Conservation (phyloP, 305 asterid species). For the Fraxinus sp. region DNA sequence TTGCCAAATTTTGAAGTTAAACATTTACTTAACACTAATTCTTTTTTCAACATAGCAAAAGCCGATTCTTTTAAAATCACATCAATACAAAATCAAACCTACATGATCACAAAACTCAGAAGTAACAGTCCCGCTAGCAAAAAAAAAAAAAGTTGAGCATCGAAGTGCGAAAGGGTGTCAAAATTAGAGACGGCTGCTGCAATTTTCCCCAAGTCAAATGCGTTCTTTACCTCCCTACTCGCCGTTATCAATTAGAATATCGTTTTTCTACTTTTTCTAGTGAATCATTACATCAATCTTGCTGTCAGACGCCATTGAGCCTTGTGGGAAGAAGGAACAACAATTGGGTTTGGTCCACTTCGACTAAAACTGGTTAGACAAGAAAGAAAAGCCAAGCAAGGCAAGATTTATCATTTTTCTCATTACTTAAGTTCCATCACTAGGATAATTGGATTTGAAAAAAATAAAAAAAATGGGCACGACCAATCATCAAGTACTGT, state of each 20-base stretch:
- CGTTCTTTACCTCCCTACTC: neutral
- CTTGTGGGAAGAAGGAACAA: neutral
- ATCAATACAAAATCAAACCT: neutral
- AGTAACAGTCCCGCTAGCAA: neutral
- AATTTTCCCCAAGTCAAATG: neutral
- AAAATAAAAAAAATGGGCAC: slow-evolving; percentile 3
- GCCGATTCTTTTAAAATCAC: neutral
- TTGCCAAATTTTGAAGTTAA: neutral
- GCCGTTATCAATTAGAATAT: neutral
- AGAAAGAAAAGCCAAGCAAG: slow-evolving; percentile 19
- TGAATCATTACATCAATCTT: neutral
- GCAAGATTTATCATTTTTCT: neutral
- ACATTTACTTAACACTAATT: neutral
- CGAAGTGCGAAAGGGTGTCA: neutral
- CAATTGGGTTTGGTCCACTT: slow-evolving; percentile 26
- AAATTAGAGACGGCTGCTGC: neutral
- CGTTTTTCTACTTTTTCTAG: neutral
- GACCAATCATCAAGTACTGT: slow-evolving; percentile 24
- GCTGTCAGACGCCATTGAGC: neutral
- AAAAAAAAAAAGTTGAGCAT: no score
- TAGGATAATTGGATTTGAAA: neutral
- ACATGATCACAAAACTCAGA: neutral
- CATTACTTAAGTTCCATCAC: neutral
- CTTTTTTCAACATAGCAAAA: neutral
- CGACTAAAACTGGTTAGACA: slow-evolving; percentile 22